A percentile compares a stretch with the other conserved stretches of the same genome.
These are phyloP conservation scores for Fomitiporia mediterranea DNA, from an alignment of 1,284 basidiomycete genomes.

Conservation along the genomic window DNA sequence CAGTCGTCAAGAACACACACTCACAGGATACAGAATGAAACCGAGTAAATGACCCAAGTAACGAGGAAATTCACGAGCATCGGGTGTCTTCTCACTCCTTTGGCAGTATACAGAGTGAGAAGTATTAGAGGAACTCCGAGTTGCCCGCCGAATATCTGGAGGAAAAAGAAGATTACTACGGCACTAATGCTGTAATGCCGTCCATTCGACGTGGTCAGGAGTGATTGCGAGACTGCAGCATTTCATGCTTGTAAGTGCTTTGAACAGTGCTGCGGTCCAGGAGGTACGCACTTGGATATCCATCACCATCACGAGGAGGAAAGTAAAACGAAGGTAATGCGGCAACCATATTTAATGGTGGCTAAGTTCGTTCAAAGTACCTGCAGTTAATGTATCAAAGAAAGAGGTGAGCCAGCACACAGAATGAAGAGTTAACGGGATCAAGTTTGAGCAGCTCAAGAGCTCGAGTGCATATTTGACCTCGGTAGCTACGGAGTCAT, in stretches of 20 bases:
- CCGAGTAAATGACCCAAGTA: constrained; percentile 18
- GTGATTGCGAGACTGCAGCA: not conserved
- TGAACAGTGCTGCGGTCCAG: not conserved
- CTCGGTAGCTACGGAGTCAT: too few relatives aligned
- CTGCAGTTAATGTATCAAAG: too few relatives aligned
- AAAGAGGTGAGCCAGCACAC: too few relatives aligned
- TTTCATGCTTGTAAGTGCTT: not conserved
- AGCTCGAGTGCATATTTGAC: too few relatives aligned
- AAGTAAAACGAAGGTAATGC: not conserved
- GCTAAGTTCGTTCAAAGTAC: too few relatives aligned
- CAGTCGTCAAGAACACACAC: too few relatives aligned
- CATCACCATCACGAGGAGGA: not conserved
- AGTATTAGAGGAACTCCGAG: constrained; percentile 14
- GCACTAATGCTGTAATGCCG: not conserved
- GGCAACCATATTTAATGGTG: not conserved
- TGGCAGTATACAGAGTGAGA: not conserved
- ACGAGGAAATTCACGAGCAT: constrained; percentile 18
- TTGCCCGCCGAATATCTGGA: constrained; percentile 19
- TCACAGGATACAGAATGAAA: constrained; percentile 18
- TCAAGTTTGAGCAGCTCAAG: too few relatives aligned
- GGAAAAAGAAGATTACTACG: constrained; percentile 14
- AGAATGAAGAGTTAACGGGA: too few relatives aligned
- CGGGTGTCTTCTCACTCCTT: constrained; percentile 6
- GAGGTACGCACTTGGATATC: not conserved
- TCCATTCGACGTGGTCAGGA: not conserved